Evolutionary conservation across 2,329 filamentous ascomycete species (phyloP).

Genomic region (Ceratocystiopsis minuta): DNA sequence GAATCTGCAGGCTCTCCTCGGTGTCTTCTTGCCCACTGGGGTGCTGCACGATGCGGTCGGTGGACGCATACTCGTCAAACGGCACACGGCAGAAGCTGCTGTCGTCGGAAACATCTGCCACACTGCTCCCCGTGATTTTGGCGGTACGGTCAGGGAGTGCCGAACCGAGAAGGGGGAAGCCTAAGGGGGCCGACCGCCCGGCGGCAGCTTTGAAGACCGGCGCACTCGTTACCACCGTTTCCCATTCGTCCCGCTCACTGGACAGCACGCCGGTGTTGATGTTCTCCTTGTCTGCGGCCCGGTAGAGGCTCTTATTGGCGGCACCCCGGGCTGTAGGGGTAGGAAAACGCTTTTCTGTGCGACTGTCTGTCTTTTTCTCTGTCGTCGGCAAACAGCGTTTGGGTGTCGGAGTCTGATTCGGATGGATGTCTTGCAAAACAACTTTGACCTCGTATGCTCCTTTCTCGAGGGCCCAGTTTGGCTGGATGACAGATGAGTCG

Average conservation of each 20-base stretch:
- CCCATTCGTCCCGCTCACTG: slow-evolving; percentile 21
- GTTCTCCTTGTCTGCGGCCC: neutral
- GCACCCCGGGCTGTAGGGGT: too few relatives aligned
- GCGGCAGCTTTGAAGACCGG: slow-evolving; percentile 12
- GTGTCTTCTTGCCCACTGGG: slow-evolving; percentile 6
- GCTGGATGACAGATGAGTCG: slow-evolving; percentile 6
- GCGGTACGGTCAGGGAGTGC: neutral
- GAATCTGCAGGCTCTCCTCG: slow-evolving; percentile 7
- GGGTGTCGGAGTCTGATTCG: neutral
- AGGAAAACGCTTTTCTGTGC: neutral
- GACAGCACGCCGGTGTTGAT: slow-evolving; percentile 1
- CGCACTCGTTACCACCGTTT: slow-evolving; percentile 19
- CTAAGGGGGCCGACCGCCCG: neutral
- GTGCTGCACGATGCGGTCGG: slow-evolving; percentile 13
- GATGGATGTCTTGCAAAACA: slow-evolving; percentile 5
- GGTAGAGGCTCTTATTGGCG: too few relatives aligned
- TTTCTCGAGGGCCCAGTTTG: slow-evolving; percentile 4
- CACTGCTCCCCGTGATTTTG: slow-evolving; percentile 20
- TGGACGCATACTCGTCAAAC: slow-evolving; percentile 12
- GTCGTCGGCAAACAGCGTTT: too few relatives aligned
- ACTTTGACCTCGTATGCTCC: slow-evolving; percentile 11
- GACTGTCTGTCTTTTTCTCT: neutral
- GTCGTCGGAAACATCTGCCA: slow-evolving; percentile 26
- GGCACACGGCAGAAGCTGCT: slow-evolving; percentile 5
- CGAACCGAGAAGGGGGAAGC: neutral